Evolutionary conservation across 331 rosid species (phyloP).

Genomic region (Quercus tomentella): DNA sequence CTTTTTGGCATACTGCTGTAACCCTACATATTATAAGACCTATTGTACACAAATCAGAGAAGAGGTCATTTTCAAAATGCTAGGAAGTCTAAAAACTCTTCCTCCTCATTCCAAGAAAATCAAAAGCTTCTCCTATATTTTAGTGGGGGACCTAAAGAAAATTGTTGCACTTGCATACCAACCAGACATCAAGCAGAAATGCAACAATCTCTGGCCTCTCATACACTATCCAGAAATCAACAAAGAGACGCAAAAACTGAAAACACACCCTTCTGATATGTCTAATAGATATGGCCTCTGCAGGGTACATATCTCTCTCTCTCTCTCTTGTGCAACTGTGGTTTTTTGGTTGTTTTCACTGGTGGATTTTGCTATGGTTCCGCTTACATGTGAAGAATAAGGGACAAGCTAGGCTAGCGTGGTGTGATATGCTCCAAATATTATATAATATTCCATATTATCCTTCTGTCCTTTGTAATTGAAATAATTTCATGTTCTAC

Average conservation of each 20-base stretch:
- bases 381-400: constrained; percentile 20
- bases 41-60: neutral
- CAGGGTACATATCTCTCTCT: neutral
- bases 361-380: constrained; percentile 24
- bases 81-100: neutral
- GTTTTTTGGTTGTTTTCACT: constrained; percentile 5
- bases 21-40: neutral
- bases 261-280: constrained; percentile 27
- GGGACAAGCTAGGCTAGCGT: constrained; percentile 22
- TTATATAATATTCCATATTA: neutral
- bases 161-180: neutral
- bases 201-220: constrained; percentile 12
- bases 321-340: constrained; percentile 11
- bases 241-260: constrained; percentile 21
- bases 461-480: neutral
- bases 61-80: neutral
- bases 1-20: neutral
- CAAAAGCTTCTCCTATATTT: neutral
- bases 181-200: neutral
- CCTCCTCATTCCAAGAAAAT: neutral
- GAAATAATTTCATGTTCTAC: constrained; percentile 19
- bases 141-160: constrained; percentile 2
- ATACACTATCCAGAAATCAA: constrained; percentile 14
- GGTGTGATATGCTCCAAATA: constrained; percentile 12
- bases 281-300: constrained; percentile 24